Evolutionary conservation across 352 stramenopile species (phyloP).

Genomic region (Phytophthora ohioensis): DNA sequence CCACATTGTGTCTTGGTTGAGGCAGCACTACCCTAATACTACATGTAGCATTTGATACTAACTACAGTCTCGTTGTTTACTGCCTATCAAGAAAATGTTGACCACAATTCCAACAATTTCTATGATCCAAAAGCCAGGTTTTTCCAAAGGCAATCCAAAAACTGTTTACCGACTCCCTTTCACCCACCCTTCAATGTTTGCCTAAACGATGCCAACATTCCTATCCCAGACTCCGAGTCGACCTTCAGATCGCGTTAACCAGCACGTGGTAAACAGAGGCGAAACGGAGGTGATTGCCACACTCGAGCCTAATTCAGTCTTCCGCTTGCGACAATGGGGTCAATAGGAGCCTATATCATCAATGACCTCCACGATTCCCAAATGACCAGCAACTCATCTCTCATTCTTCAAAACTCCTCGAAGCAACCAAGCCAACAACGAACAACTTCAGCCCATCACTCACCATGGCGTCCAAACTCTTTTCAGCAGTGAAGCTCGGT

Average conservation of each 20-base stretch:
- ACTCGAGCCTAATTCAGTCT: conserved; percentile 14
- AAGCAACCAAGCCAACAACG: conserved; percentile 13
- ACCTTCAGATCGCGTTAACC: conserved; percentile 15
- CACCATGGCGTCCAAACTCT: conserved; percentile 48
- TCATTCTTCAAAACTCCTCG: conserved; percentile 35
- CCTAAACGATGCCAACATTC: neutral
- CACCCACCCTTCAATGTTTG: too few relatives aligned
- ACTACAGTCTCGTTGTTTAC: too few relatives aligned
- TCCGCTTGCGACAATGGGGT: neutral
- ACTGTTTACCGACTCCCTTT: neutral
- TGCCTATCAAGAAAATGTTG: conserved; percentile 3
- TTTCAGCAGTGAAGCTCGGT: conserved; percentile 58
- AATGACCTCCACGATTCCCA: neutral
- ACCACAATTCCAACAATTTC: conserved; percentile 1
- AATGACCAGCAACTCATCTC: neutral
- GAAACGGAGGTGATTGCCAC: conserved; percentile 26
- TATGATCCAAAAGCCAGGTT: too few relatives aligned
- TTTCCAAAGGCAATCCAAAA: neutral
- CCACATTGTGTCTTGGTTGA: conserved; percentile 26
- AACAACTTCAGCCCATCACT: neutral
- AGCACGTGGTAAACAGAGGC: conserved; percentile 14
- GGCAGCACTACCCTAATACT: conserved; percentile 20
- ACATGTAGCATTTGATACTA: too few relatives aligned
- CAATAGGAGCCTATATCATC: too few relatives aligned
- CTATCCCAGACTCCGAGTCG: neutral